A percentile compares a stretch with the other conserved stretches of the same genome.
Conservation (phyloP, 225 moss, liverwort and hornwort species). For the Rhytidiadelphus loreus region DNA sequence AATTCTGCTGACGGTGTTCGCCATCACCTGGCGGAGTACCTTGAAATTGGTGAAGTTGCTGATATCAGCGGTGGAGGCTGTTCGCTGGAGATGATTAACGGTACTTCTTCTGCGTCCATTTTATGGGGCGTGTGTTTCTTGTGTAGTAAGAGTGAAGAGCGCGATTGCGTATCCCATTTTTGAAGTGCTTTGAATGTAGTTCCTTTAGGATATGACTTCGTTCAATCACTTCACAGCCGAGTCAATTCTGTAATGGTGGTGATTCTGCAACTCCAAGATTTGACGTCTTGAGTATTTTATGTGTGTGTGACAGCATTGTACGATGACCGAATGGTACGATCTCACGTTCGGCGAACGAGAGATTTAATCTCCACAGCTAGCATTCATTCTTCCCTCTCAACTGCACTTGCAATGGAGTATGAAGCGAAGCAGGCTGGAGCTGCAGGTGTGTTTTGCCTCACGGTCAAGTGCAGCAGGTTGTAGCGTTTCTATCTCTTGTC, state of each 20-base stretch:
- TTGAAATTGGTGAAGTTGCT: slow-evolving; percentile 94
- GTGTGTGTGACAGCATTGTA: slow-evolving; percentile 52
- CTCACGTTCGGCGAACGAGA: slow-evolving; percentile 76
- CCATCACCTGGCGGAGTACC: slow-evolving; percentile 89
- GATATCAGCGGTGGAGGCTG: slow-evolving; percentile 90
- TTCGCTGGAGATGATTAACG: slow-evolving; percentile 84
- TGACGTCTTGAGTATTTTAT: background rate
- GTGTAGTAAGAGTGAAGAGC: background rate
- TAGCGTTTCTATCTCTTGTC: background rate
- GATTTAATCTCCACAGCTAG: slow-evolving; percentile 72
- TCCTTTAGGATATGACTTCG: background rate
- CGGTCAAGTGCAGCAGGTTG: background rate
- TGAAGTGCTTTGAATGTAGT: background rate
- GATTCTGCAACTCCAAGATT: background rate
- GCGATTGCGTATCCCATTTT: background rate
- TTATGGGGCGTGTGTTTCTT: background rate
- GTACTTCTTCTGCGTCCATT: slow-evolving; percentile 18
- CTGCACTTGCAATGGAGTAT: slow-evolving; percentile 73
- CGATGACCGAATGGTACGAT: slow-evolving; percentile 91
- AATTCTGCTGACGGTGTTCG: slow-evolving; percentile 70
- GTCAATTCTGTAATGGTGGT: background rate
- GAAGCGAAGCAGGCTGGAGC: slow-evolving; percentile 66
- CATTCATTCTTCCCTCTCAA: slow-evolving; percentile 90
- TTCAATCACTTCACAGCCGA: background rate
- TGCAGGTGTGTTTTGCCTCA: slow-evolving; percentile 36